Conservation (phyloP, 495 filamentous ascomycete species). For the Penicillium steckii region DNA sequence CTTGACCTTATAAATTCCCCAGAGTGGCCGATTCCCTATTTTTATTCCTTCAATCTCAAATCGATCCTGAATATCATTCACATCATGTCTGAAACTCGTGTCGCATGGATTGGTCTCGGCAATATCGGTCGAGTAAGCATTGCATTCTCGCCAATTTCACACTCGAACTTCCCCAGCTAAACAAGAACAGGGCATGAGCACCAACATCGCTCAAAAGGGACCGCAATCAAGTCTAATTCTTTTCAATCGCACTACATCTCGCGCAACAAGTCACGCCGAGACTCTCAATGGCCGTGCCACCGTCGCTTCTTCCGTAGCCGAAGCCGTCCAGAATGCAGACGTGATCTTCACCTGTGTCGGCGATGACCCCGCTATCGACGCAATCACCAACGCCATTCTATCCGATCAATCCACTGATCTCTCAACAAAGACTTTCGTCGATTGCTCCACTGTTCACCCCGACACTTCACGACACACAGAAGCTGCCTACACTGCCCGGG, state of each 20-base stretch:
- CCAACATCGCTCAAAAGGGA: slow-evolving; percentile 78
- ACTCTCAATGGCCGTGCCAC: slow-evolving; percentile 57
- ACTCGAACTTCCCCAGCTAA: slow-evolving; percentile 9
- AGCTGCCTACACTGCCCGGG: slow-evolving; percentile 50
- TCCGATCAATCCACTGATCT: slow-evolving; percentile 42
- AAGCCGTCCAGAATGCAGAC: slow-evolving; percentile 65
- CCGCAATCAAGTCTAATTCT: slow-evolving; percentile 65
- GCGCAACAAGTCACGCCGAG: slow-evolving; percentile 54
- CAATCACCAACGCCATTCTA: slow-evolving; percentile 49
- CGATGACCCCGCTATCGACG: slow-evolving; percentile 71
- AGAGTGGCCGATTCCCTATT: background rate
- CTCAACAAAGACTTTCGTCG: slow-evolving; percentile 54
- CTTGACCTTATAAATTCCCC: slow-evolving; percentile 2
- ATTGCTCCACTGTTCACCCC: slow-evolving; percentile 87
- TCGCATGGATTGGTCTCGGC: slow-evolving; percentile 81
- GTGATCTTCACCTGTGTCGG: slow-evolving; percentile 83
- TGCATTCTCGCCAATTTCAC: slow-evolving; percentile 6
- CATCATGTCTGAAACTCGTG: slow-evolving; percentile 19
- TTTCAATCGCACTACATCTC: slow-evolving; percentile 72
- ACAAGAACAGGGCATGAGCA: slow-evolving; percentile 70
- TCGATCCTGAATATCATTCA: background rate
- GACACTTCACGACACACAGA: slow-evolving; percentile 69
- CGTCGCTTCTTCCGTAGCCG: slow-evolving; percentile 59
- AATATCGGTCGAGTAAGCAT: slow-evolving; percentile 84
- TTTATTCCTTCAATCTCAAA: background rate